Percentiles rank a stretch among this genome's conserved stretches.
Conservation (phyloP, 2,329 filamentous ascomycete species). For the Fusarium miscanthi region DNA sequence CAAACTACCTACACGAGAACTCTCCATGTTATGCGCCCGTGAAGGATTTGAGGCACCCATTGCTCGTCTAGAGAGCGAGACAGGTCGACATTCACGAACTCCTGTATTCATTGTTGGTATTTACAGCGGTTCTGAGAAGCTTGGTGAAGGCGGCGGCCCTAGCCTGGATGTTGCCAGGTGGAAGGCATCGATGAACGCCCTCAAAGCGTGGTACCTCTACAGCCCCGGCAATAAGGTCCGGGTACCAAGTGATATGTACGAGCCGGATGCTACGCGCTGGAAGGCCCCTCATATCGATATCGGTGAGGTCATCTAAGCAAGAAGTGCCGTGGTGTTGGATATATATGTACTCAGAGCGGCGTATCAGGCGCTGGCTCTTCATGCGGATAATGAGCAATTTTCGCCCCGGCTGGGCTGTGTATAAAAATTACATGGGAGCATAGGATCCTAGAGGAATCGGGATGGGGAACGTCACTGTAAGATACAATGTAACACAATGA, state of each 20-base stretch:
- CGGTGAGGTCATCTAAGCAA: slow-evolving; percentile 71
- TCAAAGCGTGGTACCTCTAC: slow-evolving; percentile 98
- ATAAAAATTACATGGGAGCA: slow-evolving; percentile 47
- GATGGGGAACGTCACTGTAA: slow-evolving; percentile 51
- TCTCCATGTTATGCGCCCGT: slow-evolving; percentile 83
- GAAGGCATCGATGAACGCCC: slow-evolving; percentile 82
- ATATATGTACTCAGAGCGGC: slow-evolving; percentile 36
- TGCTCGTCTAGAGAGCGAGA: slow-evolving; percentile 89
- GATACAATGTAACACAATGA: slow-evolving; percentile 54
- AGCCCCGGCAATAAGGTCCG: slow-evolving; percentile 75
- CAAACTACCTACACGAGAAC: slow-evolving; percentile 83
- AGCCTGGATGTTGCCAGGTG: slow-evolving; percentile 81
- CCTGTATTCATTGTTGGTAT: slow-evolving; percentile 96
- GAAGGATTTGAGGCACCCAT: slow-evolving; percentile 91
- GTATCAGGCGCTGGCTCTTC: slow-evolving; percentile 34
- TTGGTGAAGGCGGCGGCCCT: slow-evolving; percentile 88
- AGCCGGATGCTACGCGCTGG: slow-evolving; percentile 70
- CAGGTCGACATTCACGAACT: slow-evolving; percentile 83
- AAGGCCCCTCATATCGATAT: slow-evolving; percentile 75
- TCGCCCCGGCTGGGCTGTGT: slow-evolving; percentile 46
- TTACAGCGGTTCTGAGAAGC: slow-evolving; percentile 88
- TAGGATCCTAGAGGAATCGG: slow-evolving; percentile 38
- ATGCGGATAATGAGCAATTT: slow-evolving; percentile 45
- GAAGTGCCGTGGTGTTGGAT: slow-evolving; percentile 14
- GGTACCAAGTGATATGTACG: slow-evolving; percentile 77